Evolutionary conservation across 106 monocot genomes (phyloP), one percentile per base, ranked within the genome.

Genomic region (Platanthera guangdongensis): DNA sequence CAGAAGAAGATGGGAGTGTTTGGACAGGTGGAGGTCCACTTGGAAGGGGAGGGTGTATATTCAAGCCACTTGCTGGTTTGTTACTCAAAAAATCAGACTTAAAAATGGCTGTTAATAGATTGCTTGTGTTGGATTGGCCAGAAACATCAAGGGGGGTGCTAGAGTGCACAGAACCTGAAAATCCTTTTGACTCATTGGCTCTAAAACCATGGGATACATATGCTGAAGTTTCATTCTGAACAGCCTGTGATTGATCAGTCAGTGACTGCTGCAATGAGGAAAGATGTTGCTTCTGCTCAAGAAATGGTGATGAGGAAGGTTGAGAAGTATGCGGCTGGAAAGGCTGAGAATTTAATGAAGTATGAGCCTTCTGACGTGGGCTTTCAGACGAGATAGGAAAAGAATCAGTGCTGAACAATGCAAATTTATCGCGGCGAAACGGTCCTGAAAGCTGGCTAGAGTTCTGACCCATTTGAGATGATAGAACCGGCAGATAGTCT

Each of bases 31-130:
- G 90, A 75, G 92, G 88, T 16, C 90, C 90, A 63, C 68, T 83
- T 64, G 93, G 93, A 52, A 91, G 67, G n/a, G 87, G 89, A 75
- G 90, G 90, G n/a, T 85, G 86, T 63, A 79, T 75, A 55, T 77
- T 80, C 9, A 74, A 69, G 76, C 76, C 81, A 28, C 50, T 80
- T 32, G 76, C 13, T 48, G 71, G 15, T 71, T 79, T 75, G 73
- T 78, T 88, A 8, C 74, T 52, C 74, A 86, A 52, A 67, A 90
- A 49, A 52, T 84, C 90, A 80, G 81, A 83, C 77, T 87, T 88
- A 76, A 86, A 71, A 39, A 89, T 79, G 53, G 84, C 83, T 82
- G 81, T 84, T 51, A 89, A 78, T 68, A 92, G 82, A 78, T 78
- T 79, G 63, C 81, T 81, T 10, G 84, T 57, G 71, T 62, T 83